Evolutionary conservation across 345 rosid genomes (phyloP), one percentile per base, ranked within the genome.

Genomic region (Hibiscus tridactylites): DNA sequence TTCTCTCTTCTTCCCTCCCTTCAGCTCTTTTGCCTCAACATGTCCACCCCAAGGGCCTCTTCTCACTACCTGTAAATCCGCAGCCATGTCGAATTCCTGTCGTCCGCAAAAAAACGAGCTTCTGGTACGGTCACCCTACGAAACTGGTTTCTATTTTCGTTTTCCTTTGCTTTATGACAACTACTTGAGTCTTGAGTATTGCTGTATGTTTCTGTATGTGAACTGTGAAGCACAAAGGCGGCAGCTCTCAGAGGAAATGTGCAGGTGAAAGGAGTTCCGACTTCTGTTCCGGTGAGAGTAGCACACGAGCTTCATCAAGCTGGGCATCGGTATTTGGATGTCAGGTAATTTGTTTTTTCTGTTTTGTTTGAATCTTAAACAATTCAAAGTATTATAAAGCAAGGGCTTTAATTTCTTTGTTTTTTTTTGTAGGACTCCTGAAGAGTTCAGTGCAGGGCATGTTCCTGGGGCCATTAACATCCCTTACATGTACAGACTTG

Each of bases 241-340:
- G 60, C 72, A 11, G 60, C 72, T 31, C 39, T 69, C 37, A 71
- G 81, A 75, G 77, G 74, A 17, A 79, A 80, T 58, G 33, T 72
- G 78, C 87, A 83, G 70, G 83, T 85, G 10, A 77, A 70, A 3
- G 87, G 85, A 54, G 79, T 81, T 71, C 96, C 96, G 5, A 77
- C 87, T 57, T 94, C 98, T 4, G 98, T 94, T 39, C 98, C 97
- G 0, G 96, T 91, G 6, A 76, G 96, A 77, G 95, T 94, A 33
- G 98, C 98, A 0, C 88, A 74, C 17, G 97, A 94, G 79, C 91
- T 94, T 75, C 86, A 86, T 76, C 95, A 79, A 74, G 98, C 98
- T 12, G 97, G 97, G 2, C 89, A 94, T 70, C 79, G 82, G 3
- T 56, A 56, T 56, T 21, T 56, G 29, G 29, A 56, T 56, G 61